Base-by-base conservation (phyloP, 345 rosid genomes). In the Arabidopsis arenosa region DNA sequence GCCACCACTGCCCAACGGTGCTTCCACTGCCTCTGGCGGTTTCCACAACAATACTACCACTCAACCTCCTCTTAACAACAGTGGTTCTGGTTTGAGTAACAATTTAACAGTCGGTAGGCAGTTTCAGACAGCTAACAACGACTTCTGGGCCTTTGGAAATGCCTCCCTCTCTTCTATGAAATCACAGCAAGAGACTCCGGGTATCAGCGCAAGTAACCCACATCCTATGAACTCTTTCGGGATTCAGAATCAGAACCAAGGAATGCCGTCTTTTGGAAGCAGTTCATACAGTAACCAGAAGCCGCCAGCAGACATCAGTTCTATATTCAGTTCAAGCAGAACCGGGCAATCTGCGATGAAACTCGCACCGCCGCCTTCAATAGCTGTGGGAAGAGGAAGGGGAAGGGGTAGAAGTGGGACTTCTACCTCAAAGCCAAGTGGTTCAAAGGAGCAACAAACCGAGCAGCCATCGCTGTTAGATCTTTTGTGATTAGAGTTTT, bases 321-420 rank as follows among this genome's bases (percentile, higher is more conserved):
- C 97, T n/a, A 89, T 88, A 75, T 90, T 86, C 74, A 78, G 83
- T 81, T 84, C 92, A 43, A 81, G 80, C 83, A 89, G 79, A 79
- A 84, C 82, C 9, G 90, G 82, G 43, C 86, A 80, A 47, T 12
- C 82, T 56, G 93, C 98, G 44, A 88, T 85, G 26, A 90, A 80
- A 81, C 92, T 94, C 55, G 92, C 98, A 61, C 96, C 97, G 1
- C 98, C 98, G 0, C 97, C 98, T 6, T 81, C 80, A 53, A 78
- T 82, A 72, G 91, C 86, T 6, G 90, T 86, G 49, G 92, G 93
- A 54, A 84, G 93, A 80, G 98, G 97, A 51, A 82, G 93, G 75
- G 93, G 96, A 41, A 78, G 86, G 40, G 90, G 85, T 45, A 78
- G 83, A 53, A 52, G 47, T 67, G 63, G 70, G 18, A 52, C 62